Evolutionary conservation across 176 grass and related monocot species (phyloP), one percentile per base, ranked within the genome.

Genomic region (Juncus inflexus): DNA sequence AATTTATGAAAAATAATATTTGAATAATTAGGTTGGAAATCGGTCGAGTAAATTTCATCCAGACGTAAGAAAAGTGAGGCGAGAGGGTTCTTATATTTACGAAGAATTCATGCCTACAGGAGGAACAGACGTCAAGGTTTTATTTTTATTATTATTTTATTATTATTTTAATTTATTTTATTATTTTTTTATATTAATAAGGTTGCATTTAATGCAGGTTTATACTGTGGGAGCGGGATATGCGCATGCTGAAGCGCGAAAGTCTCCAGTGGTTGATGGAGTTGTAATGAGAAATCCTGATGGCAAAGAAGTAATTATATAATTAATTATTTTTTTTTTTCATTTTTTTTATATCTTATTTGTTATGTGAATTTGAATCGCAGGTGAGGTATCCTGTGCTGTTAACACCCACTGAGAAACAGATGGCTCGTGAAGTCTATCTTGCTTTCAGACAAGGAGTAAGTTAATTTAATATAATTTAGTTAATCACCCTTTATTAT

Each of bases 51-150:
- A 96, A 63, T 96, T 91, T 78, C 80, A 88, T 86, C 87, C 91
- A 55, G 82, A 96, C 10, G 84, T 96, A 55, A 85, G 91, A 62
- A 88, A 72, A 54, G 91, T 96, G 77, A 86, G 91, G 62, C 82
- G 87, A 63, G 87, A 91, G 67, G 77, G 91, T 69, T 96, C 87
- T 79, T 96, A 89, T 69, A 96, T 96, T 64, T 96, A 96, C 12
- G 87, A 96, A 75, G 92, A 91, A 74, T 96, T 96, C 77, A 96
- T 96, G 84, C 84, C 92, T 74, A 96, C 92, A 76, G 87, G 92
- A 54, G 92, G 92, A 62, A 96, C 92, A 78, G 92, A 96, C 86
- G 92, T 96, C 40, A 96, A 96, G 82, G 92, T 91, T 54, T 64
- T 4, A 52, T 52, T 68, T 1, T 28, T 9, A 47, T 47, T 58